Conservation (phyloP, 352 stramenopile species). For the Globisporangium barbulae region DNA sequence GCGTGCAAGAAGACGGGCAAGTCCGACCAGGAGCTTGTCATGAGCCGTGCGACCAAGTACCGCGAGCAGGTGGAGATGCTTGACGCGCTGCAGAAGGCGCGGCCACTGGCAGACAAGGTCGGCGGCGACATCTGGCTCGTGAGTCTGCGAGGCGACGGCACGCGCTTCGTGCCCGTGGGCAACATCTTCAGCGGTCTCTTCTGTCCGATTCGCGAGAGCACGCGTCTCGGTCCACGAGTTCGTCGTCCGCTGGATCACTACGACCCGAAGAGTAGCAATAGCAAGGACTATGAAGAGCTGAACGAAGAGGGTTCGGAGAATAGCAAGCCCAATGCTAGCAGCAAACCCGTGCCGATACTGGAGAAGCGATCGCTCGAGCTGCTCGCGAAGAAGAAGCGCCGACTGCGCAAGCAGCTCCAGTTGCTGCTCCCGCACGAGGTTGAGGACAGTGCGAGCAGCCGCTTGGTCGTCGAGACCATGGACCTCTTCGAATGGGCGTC, state of each 20-base stretch:
- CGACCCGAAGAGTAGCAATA: not conserved
- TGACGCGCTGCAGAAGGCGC: slow-evolving; percentile 85
- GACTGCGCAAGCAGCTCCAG: slow-evolving; percentile 66
- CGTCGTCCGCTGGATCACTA: slow-evolving; percentile 55
- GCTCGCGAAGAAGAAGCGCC: slow-evolving; percentile 57
- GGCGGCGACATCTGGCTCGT: slow-evolving; percentile 89
- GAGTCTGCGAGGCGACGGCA: slow-evolving; percentile 80
- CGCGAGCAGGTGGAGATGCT: slow-evolving; percentile 90
- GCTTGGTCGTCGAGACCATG: slow-evolving; percentile 45
- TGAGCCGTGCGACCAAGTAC: slow-evolving; percentile 80
- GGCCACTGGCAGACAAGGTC: slow-evolving; percentile 85
- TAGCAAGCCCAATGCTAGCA: slow-evolving; percentile 6
- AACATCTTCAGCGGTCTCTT: slow-evolving; percentile 93
- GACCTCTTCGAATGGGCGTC: slow-evolving; percentile 77
- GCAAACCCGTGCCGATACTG: slow-evolving; percentile 33
- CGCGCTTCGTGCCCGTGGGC: slow-evolving; percentile 85
- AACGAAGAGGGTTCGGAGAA: slow-evolving; percentile 14
- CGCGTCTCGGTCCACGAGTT: slow-evolving; percentile 45
- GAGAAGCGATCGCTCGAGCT: slow-evolving; percentile 54
- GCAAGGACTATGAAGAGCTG: not conserved
- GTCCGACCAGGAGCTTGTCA: slow-evolving; percentile 73
- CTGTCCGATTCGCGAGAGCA: slow-evolving; percentile 81
- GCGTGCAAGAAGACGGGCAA: slow-evolving; percentile 63
- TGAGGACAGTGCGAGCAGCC: slow-evolving; percentile 39
- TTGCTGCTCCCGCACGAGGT: slow-evolving; percentile 64